Percentiles rank a stretch among this genome's conserved stretches.
Evolutionary conservation across 257 asterid genomes (phyloP).

Genomic region (Solanum medicagineum): DNA sequence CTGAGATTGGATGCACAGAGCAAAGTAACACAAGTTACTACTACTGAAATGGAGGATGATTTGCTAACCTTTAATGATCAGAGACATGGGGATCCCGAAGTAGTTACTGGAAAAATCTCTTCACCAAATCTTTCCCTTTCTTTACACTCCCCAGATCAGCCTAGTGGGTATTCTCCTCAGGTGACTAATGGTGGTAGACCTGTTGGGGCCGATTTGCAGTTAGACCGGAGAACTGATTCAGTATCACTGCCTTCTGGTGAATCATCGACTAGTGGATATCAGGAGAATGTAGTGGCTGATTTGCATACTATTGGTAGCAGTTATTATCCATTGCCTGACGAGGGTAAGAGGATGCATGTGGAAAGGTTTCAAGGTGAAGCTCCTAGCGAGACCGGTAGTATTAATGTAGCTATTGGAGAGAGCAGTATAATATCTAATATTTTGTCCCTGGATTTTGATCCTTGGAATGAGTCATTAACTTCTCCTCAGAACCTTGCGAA

Average conservation of each 20-base stretch:
- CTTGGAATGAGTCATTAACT: slow-evolving; percentile 62
- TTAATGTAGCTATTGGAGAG: slow-evolving; percentile 47
- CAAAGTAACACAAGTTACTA: slow-evolving; percentile 6
- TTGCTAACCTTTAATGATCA: slow-evolving; percentile 44
- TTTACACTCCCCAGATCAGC: slow-evolving; percentile 17
- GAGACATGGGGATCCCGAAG: slow-evolving; percentile 52
- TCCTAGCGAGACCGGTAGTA: slow-evolving; percentile 9
- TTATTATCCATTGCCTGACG: slow-evolving; percentile 24
- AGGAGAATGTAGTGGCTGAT: slow-evolving; percentile 23
- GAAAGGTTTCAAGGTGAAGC: slow-evolving; percentile 39
- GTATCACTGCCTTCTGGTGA: slow-evolving; percentile 31
- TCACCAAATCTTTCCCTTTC: slow-evolving; percentile 24
- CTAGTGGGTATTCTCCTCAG: slow-evolving; percentile 10
- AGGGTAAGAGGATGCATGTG: slow-evolving; percentile 20
- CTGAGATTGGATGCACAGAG: slow-evolving; percentile 8
- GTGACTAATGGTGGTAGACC: slow-evolving; percentile 14
- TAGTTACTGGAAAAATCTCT: slow-evolving; percentile 14
- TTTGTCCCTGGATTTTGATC: slow-evolving; percentile 67
- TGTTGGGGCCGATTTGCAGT: slow-evolving; percentile 24
- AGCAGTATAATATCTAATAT: slow-evolving; percentile 81
- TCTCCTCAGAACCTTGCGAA: slow-evolving; percentile 50
- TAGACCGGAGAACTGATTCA: slow-evolving; percentile 34
- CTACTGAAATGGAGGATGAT: slow-evolving; percentile 40
- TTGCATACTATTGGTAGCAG: slow-evolving; percentile 16
- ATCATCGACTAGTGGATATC: slow-evolving; percentile 18